phyloP scores from a whole-genome alignment of 345 rosid species.

The Ceriops decandra region DNA sequence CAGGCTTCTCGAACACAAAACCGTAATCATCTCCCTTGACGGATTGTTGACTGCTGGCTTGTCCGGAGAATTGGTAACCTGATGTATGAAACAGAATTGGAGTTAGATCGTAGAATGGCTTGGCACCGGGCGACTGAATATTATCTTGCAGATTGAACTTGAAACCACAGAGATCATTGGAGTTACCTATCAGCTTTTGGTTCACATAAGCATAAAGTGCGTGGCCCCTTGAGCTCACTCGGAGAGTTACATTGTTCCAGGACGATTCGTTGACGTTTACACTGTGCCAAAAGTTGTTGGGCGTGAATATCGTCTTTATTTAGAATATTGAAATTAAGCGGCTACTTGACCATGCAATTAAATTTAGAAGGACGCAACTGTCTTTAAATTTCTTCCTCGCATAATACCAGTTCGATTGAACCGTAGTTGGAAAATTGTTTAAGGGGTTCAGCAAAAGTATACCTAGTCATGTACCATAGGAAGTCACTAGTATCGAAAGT shows the following conservation, averaged over 20 bases:
- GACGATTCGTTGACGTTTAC: neutral
- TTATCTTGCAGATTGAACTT: neutral
- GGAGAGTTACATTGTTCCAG: constrained; percentile 8
- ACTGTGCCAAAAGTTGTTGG: neutral
- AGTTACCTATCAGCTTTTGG: neutral
- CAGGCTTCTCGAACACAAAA: constrained; percentile 9
- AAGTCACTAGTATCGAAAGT: neutral
- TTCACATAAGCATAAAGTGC: constrained; percentile 7
- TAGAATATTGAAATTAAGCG: no score
- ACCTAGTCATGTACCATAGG: constrained; percentile 12
- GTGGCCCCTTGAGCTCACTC: neutral
- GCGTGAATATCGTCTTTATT: no score
- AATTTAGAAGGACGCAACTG: neutral
- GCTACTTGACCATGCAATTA: no score
- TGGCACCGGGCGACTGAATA: no score
- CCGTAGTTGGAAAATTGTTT: neutral
- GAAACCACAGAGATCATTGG: no score
- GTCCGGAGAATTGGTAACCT: constrained; percentile 4
- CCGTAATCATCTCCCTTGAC: constrained; percentile 7
- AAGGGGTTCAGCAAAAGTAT: neutral
- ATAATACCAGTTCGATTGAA: neutral
- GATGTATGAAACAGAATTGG: neutral
- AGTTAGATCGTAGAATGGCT: no score
- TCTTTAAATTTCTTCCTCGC: neutral
- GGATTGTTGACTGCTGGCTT: neutral